Evolutionary conservation across 1,284 basidiomycete genomes (phyloP), one percentile per base, ranked within the genome.

Genomic region (Cystobasidium pallidum): DNA sequence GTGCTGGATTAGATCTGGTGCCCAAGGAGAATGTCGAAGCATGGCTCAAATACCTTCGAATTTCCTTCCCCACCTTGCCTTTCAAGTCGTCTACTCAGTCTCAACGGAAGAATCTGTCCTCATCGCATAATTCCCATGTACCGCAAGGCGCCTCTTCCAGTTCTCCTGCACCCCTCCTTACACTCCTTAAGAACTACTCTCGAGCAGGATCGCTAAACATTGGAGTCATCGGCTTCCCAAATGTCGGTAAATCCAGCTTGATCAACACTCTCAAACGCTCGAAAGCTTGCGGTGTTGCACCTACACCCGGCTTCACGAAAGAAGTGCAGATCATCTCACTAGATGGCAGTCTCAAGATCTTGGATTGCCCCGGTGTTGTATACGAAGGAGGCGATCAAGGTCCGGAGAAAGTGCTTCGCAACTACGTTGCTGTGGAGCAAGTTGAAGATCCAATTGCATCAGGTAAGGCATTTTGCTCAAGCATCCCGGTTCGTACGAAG

Each of bases 341-440:
- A 1, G 94, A 99, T 81, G 91, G 94, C 66, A 91, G 92, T 0
- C 86, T 99, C 76, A 88, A 90, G 66, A 89, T 99, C 32, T 85
- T 99, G 15, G 96, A 99, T 82, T 97, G 94, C 62, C 95, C 96
- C 0, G 95, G 95, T 75, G 94, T 99, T 34, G 91, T 98, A 0
- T 92, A 92, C 75, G 91, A 80, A 82, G 49, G 83, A 59, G 77
- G 75, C 82, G 72, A 83, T 84, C 72, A 81, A 78, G 88, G 84
- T 81, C 85, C 84, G 88, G 90, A 88, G 77, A 84, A 93, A 21
- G 84, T 94, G 51, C 84, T 98, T n/a, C 85, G 94, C 39, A 98
- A 97, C 77, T 93, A 94, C 58, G 85, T 97, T 77, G 94, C 91
- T 80, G 90, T 94, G 0, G 95, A 98, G 80, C 87, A 94, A 75